These are phyloP conservation scores for Syzygium jambos DNA, from an alignment of 345 rosid genomes.

Conservation along the genomic window DNA sequence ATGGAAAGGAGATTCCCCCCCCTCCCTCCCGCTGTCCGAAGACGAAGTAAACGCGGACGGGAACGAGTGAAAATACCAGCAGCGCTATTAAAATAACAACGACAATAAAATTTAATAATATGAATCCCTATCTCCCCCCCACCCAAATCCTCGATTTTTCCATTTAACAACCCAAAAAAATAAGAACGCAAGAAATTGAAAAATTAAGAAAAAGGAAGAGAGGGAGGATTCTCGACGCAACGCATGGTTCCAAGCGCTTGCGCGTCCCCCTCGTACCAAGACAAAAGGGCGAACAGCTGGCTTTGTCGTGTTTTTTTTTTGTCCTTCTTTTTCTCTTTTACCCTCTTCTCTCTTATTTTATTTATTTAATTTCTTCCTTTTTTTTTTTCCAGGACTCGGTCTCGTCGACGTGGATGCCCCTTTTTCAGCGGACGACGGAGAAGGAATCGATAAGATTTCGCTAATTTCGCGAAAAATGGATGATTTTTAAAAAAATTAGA, in stretches of 20 bases:
- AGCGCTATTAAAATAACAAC: no score
- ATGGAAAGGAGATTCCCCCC: background rate
- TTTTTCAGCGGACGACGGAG: no score
- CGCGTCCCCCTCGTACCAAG: background rate
- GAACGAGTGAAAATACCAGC: background rate
- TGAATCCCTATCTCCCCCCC: no score
- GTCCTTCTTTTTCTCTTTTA: rapidly evolving
- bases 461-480: no score
- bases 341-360: rapidly evolving
- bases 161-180: background rate
- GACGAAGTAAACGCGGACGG: background rate
- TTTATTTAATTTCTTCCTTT: no score
- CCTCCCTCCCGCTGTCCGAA: background rate
- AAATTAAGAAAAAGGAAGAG: rapidly evolving
- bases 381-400: background rate
- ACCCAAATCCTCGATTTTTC: no score
- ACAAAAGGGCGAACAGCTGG: background rate
- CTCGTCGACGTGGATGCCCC: background rate
- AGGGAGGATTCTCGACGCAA: background rate
- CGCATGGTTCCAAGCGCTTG: background rate
- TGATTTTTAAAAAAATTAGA: no score
- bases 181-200: background rate
- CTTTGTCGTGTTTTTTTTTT: background rate
- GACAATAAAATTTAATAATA: no score
- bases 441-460: no score